These are phyloP conservation scores for Magnolia officinalis DNA, from an alignment of 164 flowering plant species.

Conservation along the genomic window DNA sequence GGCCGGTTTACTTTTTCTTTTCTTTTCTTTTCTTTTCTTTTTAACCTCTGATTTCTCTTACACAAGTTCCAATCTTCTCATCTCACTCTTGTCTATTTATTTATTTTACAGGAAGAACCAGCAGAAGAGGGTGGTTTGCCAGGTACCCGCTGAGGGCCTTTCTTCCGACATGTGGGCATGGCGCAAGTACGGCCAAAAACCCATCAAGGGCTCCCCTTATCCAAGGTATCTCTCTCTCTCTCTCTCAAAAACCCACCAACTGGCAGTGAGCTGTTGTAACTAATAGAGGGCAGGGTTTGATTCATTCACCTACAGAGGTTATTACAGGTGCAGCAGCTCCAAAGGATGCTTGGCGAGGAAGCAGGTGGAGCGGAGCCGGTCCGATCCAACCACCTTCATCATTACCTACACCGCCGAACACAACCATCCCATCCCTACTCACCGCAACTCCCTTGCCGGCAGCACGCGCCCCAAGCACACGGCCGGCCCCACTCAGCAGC, in stretches of 20 bases:
- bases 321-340: constrained; percentile 93
- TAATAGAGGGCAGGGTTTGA: not conserved
- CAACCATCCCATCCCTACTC: constrained; percentile 93
- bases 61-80: not conserved
- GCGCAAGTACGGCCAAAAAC: constrained; percentile 97
- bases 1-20: constrained; percentile 29
- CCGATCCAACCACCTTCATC: constrained; percentile 86
- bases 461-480: constrained; percentile 65
- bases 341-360: constrained; percentile 94
- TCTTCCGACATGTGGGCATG: constrained; percentile 92
- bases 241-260: not conserved
- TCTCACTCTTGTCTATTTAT: not conserved
- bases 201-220: constrained; percentile 95
- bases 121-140: constrained; percentile 63
- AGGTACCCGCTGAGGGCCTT: constrained; percentile 74
- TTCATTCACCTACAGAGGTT: constrained; percentile 53
- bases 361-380: constrained; percentile 88
- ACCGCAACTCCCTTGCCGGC: constrained; percentile 94
- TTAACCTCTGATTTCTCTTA: not conserved
- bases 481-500: constrained; percentile 14
- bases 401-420: constrained; percentile 93
- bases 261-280: not conserved
- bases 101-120: constrained; percentile 63
- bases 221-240: constrained; percentile 55
- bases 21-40: not conserved